Base-by-base conservation (phyloP, 2,329 filamentous ascomycete species). In the Aspergillus sp. region DNA sequence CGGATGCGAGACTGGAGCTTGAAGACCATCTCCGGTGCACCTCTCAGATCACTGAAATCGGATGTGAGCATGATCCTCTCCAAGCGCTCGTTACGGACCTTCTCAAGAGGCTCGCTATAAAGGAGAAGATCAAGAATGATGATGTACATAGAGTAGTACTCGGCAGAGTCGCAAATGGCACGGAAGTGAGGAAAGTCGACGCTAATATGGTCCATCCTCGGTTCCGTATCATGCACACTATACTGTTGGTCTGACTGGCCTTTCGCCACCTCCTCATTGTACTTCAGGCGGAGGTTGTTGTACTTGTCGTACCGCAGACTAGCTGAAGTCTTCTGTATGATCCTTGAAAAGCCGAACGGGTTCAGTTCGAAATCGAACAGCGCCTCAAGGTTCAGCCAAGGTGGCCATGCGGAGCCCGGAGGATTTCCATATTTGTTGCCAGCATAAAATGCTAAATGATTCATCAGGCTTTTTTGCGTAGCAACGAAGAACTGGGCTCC, bases 41-140 rank as follows among this genome's bases (percentile, higher is more conserved):
- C 96, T 59, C 92, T 89, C 47, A 99, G 83, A 74, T 99, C 95
- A 75, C 94, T 99, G 73, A 99, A 99, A 77, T 99, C 95, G 0
- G 95, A 98, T 1, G 94, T 95, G 52, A 99, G 86, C 88, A 99
- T 97, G 69, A 99, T 99, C 83, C 97, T 98, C 76, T 99, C 95
- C 15, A 99, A 81, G 38, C 92, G 88, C 78, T 99, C 96, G 70
- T 85, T 97, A 60, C 96, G 87, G n/a, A 94, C 96, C 84, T 99
- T 99, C 77, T 99, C 95, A 50, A 96, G 80, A 2, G 95, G 95
- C 75, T 99, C 95, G 72, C 87, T 97, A 79, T 98, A 99, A 75
- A 99, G 88, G 55, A 99, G 83, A 45, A 99, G 84, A 77, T 99
- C 95, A 64, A 98, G 83, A 3, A 97, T 94, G 68, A 99, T 99